phyloP scores from a whole-genome alignment of 805 yeast species.

The Candida anglica region DNA sequence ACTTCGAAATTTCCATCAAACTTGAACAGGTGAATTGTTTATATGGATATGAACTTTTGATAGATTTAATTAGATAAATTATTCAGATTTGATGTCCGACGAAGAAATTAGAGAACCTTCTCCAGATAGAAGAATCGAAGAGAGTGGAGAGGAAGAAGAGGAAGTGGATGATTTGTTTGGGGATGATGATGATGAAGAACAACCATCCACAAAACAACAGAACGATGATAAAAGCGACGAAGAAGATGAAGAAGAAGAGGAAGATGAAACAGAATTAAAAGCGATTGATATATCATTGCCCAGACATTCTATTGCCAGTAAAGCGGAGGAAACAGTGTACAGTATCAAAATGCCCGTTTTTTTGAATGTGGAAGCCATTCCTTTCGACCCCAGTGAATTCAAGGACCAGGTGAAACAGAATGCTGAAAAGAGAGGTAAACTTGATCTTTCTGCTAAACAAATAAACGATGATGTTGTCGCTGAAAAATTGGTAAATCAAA shows the following conservation, averaged over 20 bases:
- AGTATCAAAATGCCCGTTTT: constrained; percentile 76
- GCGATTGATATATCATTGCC: constrained; percentile 39
- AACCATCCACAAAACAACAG: constrained; percentile 13
- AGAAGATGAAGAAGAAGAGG: constrained; percentile 30
- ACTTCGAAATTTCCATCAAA: too few species aligned
- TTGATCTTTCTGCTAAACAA: constrained; percentile 34
- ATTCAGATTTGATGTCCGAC: constrained; percentile 19
- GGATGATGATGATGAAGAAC: constrained; percentile 20
- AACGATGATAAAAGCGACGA: constrained; percentile 27
- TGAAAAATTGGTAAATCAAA: constrained; percentile 67
- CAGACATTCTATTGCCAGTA: constrained; percentile 44
- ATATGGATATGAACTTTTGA: too few species aligned
- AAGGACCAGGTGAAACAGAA: constrained; percentile 44
- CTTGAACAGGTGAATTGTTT: too few species aligned
- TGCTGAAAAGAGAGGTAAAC: constrained; percentile 22
- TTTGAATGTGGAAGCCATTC: constrained; percentile 75
- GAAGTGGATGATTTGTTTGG: constrained; percentile 37
- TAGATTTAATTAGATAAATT: neutral
- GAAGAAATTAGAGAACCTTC: constrained; percentile 15
- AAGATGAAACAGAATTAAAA: constrained; percentile 29
- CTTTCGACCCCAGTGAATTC: constrained; percentile 75
- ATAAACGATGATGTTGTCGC: constrained; percentile 47
- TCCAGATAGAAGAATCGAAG: constrained; percentile 5
- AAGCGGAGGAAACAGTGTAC: constrained; percentile 34
- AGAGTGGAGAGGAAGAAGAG: constrained; percentile 12